Evolutionary conservation across 495 filamentous ascomycete genomes (phyloP).

Genomic region (Tuber brumale): DNA sequence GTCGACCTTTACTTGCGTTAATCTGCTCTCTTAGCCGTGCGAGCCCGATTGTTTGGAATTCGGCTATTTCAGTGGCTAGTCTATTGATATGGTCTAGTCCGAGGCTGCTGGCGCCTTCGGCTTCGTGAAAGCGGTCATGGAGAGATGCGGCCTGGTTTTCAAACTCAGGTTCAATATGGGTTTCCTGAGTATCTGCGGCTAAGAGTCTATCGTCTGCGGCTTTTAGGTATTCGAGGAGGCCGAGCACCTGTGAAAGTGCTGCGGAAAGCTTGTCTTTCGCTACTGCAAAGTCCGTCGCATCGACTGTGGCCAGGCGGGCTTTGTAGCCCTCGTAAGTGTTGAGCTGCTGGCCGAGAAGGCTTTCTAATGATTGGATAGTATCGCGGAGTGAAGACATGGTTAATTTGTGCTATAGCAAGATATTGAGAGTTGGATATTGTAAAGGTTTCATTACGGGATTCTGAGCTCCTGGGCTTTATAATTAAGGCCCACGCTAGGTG

Average conservation of each 20-base stretch:
- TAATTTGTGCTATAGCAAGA: neutral
- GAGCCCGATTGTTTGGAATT: neutral
- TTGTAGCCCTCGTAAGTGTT: conserved; percentile 1
- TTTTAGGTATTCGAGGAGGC: conserved; percentile 3
- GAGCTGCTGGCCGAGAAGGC: neutral
- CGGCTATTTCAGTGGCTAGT: neutral
- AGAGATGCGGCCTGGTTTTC: neutral
- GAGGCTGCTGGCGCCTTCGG: neutral
- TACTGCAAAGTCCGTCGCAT: neutral
- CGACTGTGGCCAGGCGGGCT: neutral
- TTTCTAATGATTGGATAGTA: neutral
- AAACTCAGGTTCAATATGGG: neutral
- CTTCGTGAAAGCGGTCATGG: conserved; percentile 2
- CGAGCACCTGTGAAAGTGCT: neutral
- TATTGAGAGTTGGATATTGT: neutral
- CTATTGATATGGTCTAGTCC: neutral
- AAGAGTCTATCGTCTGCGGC: neutral
- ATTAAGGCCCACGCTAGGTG: neutral
- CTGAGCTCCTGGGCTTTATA: neutral
- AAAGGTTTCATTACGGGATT: neutral
- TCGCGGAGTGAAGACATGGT: neutral
- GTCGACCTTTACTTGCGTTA: neutral
- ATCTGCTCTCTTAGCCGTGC: neutral
- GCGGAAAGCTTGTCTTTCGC: neutral
- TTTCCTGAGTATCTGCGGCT: neutral